A percentile compares a stretch with the other conserved stretches of the same genome.
Evolutionary conservation across 176 grass and related monocot species (phyloP).

Genomic region (Luzula sylvatica): DNA sequence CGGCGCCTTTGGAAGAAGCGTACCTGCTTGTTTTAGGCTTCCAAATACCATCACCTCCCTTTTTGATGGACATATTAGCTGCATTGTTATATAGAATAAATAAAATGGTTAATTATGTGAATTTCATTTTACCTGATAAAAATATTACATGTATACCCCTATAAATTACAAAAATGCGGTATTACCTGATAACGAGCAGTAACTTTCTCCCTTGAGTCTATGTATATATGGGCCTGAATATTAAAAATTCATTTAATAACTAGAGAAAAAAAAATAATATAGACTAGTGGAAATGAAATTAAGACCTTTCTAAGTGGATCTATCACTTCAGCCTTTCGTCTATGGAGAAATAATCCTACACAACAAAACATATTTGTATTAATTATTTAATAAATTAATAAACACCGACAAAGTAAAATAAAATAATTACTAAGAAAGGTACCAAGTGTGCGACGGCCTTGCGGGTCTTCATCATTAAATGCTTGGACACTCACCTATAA

Average conservation of each 20-base stretch:
- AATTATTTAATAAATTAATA: too few species aligned
- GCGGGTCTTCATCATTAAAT: conserved; percentile 98
- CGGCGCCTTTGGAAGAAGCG: conserved; percentile 81
- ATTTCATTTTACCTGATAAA: neutral
- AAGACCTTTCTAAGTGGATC: conserved; percentile 83
- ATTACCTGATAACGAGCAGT: conserved; percentile 92
- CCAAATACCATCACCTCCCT: conserved; percentile 87
- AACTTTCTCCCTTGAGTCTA: conserved; percentile 85
- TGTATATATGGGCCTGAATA: conserved; percentile 60
- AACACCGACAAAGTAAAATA: too few species aligned
- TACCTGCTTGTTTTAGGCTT: conserved; percentile 87
- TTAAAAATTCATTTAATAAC: conserved; percentile 19
- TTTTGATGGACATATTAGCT: conserved; percentile 98
- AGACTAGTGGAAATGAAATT: neutral
- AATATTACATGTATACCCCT: neutral
- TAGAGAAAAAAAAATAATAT: neutral
- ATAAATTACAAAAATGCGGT: neutral
- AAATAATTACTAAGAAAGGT: conserved; percentile 20
- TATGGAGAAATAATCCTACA: conserved; percentile 89
- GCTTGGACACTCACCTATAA: conserved; percentile 94
- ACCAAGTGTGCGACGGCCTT: conserved; percentile 90
- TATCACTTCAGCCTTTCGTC: conserved; percentile 74
- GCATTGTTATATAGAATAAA: conserved; percentile 4
- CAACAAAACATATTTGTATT: neutral
- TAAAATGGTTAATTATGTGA: neutral